Evolutionary conservation across 495 filamentous ascomycete genomes (phyloP), one percentile per base, ranked within the genome.

Genomic region (Penicillium ochrochloron): DNA sequence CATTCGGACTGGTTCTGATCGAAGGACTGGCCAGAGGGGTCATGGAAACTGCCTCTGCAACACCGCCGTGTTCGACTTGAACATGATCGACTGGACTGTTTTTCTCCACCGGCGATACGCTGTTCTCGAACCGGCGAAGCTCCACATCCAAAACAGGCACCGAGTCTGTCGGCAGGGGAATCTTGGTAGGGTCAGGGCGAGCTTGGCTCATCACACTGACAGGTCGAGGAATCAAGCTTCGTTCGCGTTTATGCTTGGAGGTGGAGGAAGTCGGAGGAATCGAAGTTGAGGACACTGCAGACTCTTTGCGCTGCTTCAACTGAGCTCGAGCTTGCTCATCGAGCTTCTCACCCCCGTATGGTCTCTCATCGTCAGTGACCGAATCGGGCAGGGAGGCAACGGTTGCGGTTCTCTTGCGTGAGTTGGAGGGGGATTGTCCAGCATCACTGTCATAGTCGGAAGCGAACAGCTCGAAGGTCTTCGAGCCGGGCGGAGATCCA

Each of bases 351-450:
- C 52, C 35, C 15, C 51, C 50, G 34, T 65, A 65, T 23, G 57
- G n/a, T 51, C 63, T 57, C 52, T 65, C 63, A 39, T 58, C 61
- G 34, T 65, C 63, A 23, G 57, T 60, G 10, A 65, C 58, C 17
- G 63, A 65, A 34, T 65, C 63, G 0, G 63, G 63, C 23, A 65
- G 35, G 21, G 63, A 65, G 11, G 63, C 63, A 17, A 58, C 58
- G 52, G 52, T 61, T n/a, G 63, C 57, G 9, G 5, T 61, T 42
- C 63, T 56, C 57, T 65, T 65, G 41, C 63, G 63, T 5, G 62
- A 50, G 35, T 60, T 59, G 25, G 4, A 7, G 27, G 56, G 27
- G 0, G 42, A 33, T 56, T 29, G 33, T 25, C 50, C 25, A 3
- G 2, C 59, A 29, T 41, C 48, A 21, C 17, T 46, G 2, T 17